phyloP scores from a whole-genome alignment of 2,329 filamentous ascomycete species.

The Colletotrichum coccodes region DNA sequence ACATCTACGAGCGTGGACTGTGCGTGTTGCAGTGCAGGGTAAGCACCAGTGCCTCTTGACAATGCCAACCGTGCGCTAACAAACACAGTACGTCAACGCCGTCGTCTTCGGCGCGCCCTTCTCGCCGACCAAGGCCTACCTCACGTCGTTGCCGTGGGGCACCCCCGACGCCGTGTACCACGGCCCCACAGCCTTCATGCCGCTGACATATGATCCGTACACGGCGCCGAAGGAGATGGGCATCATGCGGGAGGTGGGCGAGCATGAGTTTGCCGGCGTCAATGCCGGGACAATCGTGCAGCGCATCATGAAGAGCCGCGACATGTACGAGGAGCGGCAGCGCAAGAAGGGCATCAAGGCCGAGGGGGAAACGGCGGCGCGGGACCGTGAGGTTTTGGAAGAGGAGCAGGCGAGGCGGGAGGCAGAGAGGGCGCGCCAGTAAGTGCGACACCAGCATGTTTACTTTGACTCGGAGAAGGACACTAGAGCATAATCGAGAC shows the following conservation, averaged over 20 bases:
- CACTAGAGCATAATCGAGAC: background rate
- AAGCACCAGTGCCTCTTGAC: background rate
- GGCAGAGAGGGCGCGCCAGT: slow-evolving; percentile 43
- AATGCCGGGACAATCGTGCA: slow-evolving; percentile 94
- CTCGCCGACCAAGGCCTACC: slow-evolving; percentile 81
- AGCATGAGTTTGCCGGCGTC: slow-evolving; percentile 85
- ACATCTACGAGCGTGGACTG: slow-evolving; percentile 94
- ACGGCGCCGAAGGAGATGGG: slow-evolving; percentile 81
- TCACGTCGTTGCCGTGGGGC: slow-evolving; percentile 78
- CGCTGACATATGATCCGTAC: slow-evolving; percentile 83
- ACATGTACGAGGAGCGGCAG: slow-evolving; percentile 92
- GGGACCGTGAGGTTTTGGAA: slow-evolving; percentile 70
- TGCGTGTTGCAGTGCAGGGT: slow-evolving; percentile 96
- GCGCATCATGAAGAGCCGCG: slow-evolving; percentile 86
- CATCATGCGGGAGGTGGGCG: slow-evolving; percentile 82
- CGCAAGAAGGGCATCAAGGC: slow-evolving; percentile 90
- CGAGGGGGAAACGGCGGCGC: slow-evolving; percentile 74
- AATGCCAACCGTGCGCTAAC: background rate
- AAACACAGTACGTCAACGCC: slow-evolving; percentile 82
- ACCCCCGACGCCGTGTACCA: slow-evolving; percentile 88
- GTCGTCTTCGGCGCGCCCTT: slow-evolving; percentile 93
- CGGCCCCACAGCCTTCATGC: slow-evolving; percentile 94
- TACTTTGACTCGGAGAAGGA: too few species aligned
- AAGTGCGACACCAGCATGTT: too few species aligned
- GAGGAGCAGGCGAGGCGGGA: slow-evolving; percentile 64